Percentiles rank a stretch among this genome's conserved stretches.
Conservation (phyloP, 768 basidiomycete genomes). For the Grammothele lineata region DNA sequence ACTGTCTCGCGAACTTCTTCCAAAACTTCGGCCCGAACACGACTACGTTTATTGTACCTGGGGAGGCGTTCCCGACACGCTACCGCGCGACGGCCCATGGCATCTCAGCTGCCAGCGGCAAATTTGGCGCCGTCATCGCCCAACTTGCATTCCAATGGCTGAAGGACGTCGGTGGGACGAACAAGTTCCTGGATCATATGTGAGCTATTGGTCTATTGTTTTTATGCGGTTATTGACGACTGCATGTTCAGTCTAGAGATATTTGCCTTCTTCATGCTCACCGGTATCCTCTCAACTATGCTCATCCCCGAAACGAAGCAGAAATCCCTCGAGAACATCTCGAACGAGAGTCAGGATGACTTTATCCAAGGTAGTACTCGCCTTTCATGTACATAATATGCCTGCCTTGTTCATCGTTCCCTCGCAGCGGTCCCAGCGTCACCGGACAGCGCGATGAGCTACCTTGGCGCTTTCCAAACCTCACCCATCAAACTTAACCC, state of each 20-base stretch:
- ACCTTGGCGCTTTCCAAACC: constrained; percentile 1
- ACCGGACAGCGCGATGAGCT: background rate
- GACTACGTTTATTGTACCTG: constrained; percentile 41
- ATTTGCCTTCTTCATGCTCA: constrained; percentile 45
- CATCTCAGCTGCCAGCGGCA: constrained; percentile 41
- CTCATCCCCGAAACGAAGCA: constrained; percentile 41
- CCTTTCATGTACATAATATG: background rate
- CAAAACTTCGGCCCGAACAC: constrained; percentile 44
- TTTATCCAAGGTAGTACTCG: constrained; percentile 22
- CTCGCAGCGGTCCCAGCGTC: background rate
- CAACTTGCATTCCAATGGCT: constrained; percentile 34
- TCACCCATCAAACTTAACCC: constrained; percentile 7
- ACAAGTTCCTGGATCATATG: constrained; percentile 30
- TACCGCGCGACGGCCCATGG: constrained; percentile 42
- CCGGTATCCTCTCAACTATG: constrained; percentile 37
- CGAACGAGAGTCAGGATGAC: constrained; percentile 32
- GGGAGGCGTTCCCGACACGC: constrained; percentile 43
- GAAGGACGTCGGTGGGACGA: constrained; percentile 32
- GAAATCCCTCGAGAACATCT: constrained; percentile 31
- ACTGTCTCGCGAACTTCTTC: constrained; percentile 39
- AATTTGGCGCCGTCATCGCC: constrained; percentile 40
- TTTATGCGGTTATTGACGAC: too few relatives aligned
- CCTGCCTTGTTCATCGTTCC: too few relatives aligned
- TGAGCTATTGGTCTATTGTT: too few relatives aligned
- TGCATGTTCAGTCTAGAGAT: constrained; percentile 37